These are phyloP conservation scores for Tulasnella sp. DNA, from an alignment of 768 basidiomycete genomes.

Conservation along the genomic window DNA sequence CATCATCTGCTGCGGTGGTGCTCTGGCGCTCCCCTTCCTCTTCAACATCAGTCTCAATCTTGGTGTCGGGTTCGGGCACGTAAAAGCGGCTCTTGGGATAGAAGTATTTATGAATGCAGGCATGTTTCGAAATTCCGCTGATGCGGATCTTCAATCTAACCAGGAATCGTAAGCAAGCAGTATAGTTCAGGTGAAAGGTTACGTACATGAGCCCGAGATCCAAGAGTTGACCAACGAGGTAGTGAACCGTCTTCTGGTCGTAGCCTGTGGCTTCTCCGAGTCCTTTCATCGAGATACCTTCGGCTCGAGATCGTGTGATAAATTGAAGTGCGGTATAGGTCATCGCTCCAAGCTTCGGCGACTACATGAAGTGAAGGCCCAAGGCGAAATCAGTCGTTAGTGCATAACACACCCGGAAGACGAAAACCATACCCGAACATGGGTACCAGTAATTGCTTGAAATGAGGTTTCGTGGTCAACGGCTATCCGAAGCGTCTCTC, in stretches of 20 bases:
- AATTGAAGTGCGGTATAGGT: constrained; percentile 78
- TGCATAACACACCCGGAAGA: not conserved
- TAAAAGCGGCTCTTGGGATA: constrained; percentile 27
- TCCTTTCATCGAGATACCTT: constrained; percentile 69
- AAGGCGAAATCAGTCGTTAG: not conserved
- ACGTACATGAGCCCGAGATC: constrained; percentile 67
- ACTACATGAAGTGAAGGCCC: constrained; percentile 38
- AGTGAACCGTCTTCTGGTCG: constrained; percentile 85
- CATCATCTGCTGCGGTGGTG: not conserved
- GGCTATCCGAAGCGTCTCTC: constrained; percentile 60
- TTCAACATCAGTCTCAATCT: constrained; percentile 24
- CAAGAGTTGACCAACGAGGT: constrained; percentile 68
- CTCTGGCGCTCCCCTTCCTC: constrained; percentile 19
- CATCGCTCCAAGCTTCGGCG: constrained; percentile 72
- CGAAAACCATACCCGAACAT: constrained; percentile 55
- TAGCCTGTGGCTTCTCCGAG: constrained; percentile 71
- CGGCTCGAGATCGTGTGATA: constrained; percentile 70
- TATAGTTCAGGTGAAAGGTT: not conserved
- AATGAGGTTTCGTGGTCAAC: constrained; percentile 68
- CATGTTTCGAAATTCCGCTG: constrained; percentile 42
- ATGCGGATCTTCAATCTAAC: constrained; percentile 25
- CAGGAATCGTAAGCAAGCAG: constrained; percentile 8
- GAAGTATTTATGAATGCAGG: constrained; percentile 77
- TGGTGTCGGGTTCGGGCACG: constrained; percentile 34
- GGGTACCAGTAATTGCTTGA: constrained; percentile 74